A percentile compares a stretch with the other conserved stretches of the same genome.
phyloP scores from a whole-genome alignment of 106 monocot genomes.

The Ottelia alismoides region DNA sequence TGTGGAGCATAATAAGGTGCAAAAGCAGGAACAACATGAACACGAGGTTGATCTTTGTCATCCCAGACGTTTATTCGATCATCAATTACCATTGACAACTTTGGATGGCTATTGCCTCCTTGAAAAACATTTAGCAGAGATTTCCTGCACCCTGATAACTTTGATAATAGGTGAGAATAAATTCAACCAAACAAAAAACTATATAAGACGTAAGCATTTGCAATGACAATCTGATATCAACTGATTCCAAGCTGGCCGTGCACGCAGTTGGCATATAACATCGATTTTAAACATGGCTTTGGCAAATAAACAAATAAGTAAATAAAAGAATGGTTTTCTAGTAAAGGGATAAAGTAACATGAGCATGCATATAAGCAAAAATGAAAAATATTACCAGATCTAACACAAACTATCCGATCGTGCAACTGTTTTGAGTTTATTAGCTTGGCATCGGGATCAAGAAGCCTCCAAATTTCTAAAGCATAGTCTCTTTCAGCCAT shows the following conservation, averaged over 20 bases:
- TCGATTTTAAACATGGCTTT: too few relatives aligned
- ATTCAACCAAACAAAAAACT: too few relatives aligned
- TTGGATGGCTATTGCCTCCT: slow-evolving; percentile 81
- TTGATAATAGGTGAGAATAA: too few relatives aligned
- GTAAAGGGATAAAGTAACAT: too few relatives aligned
- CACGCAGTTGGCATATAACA: too few relatives aligned
- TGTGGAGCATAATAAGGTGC: slow-evolving; percentile 94
- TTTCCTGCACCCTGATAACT: slow-evolving; percentile 77
- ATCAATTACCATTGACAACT: slow-evolving; percentile 90
- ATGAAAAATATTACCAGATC: slow-evolving; percentile 83
- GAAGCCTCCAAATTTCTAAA: slow-evolving; percentile 94
- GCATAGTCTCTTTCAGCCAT: slow-evolving; percentile 97
- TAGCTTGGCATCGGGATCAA: slow-evolving; percentile 75
- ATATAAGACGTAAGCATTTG: too few relatives aligned
- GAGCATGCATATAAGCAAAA: too few relatives aligned
- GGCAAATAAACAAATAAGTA: too few relatives aligned
- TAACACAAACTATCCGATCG: slow-evolving; percentile 83
- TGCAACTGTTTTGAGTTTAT: slow-evolving; percentile 54
- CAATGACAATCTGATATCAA: too few relatives aligned
- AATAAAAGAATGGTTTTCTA: too few relatives aligned
- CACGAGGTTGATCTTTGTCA: slow-evolving; percentile 90
- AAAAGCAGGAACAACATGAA: slow-evolving; percentile 99
- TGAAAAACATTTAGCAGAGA: slow-evolving; percentile 87
- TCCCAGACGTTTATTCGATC: slow-evolving; percentile 97
- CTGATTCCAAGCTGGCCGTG: too few relatives aligned